These are phyloP conservation scores for Trametes punicea DNA, from an alignment of 768 basidiomycete genomes.

Conservation along the genomic window DNA sequence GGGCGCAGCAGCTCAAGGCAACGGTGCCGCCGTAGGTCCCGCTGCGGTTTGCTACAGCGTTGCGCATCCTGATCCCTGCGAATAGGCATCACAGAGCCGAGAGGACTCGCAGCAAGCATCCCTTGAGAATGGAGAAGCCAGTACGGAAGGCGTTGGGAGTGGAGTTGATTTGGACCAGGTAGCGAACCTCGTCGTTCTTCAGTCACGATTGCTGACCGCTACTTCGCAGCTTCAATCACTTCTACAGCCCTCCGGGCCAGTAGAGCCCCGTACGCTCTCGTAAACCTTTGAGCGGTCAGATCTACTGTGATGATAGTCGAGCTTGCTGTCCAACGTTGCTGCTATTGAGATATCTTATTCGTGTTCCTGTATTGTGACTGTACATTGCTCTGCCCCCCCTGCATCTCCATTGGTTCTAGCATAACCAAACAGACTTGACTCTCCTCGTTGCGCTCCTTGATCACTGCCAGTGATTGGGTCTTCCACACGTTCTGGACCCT, in stretches of 20 bases:
- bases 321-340: constrained; percentile 1
- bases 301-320: not conserved
- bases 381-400: not conserved
- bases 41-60: not conserved
- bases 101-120: constrained; percentile 13
- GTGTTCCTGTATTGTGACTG: not conserved
- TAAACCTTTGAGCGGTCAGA: not conserved
- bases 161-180: constrained; percentile 19
- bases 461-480: no score
- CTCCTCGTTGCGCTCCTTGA: no score
- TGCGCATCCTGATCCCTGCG: not conserved
- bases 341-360: constrained; percentile 3
- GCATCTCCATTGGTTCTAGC: no score
- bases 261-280: constrained; percentile 8
- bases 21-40: constrained; percentile 1
- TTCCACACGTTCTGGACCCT: no score
- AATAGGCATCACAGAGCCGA: not conserved
- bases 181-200: not conserved
- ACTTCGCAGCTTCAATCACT: constrained; percentile 5
- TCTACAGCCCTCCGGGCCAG: constrained; percentile 15
- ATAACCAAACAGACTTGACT: no score
- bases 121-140: constrained; percentile 5
- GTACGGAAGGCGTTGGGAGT: not conserved
- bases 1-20: constrained; percentile 12
- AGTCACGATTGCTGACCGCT: not conserved